Evolutionary conservation across 1,139 yeast genomes (phyloP).

Genomic region (Taphrina wiesneri): DNA sequence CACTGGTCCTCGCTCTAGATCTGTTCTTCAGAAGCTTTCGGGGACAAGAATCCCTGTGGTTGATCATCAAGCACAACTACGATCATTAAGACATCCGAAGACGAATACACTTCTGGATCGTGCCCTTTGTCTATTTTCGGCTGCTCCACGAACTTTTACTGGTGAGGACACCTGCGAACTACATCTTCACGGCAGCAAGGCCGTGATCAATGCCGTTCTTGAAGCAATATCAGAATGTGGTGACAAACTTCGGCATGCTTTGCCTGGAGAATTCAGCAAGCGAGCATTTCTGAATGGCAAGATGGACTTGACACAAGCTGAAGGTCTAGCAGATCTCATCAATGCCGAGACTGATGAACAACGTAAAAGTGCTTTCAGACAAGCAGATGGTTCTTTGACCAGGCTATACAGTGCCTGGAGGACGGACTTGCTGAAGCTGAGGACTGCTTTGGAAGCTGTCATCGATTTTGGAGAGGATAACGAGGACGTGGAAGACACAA

Average conservation of each 20-base stretch:
- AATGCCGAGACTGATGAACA: constrained; percentile 95
- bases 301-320: constrained; percentile 75
- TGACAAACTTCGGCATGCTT: constrained; percentile 69
- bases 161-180: constrained; percentile 89
- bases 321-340: constrained; percentile 83
- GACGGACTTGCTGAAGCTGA: constrained; percentile 58
- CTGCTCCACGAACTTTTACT: constrained; percentile 79
- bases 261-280: constrained; percentile 86
- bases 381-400: constrained; percentile 70
- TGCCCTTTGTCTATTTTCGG: constrained; percentile 68
- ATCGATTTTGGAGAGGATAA: constrained; percentile 86
- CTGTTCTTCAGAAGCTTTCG: background rate
- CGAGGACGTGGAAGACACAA: constrained; percentile 70
- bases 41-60: constrained; percentile 42
- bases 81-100: constrained; percentile 45
- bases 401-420: constrained; percentile 67
- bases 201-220: constrained; percentile 71
- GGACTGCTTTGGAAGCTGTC: constrained; percentile 79
- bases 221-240: constrained; percentile 58
- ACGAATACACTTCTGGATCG: constrained; percentile 62
- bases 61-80: constrained; percentile 39
- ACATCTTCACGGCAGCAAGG: constrained; percentile 91
- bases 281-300: constrained; percentile 77
- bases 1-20: constrained; percentile 66
- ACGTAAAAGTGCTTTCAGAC: constrained; percentile 68